Conservation (phyloP, 257 asterid species). For the Solanum boliviense region DNA sequence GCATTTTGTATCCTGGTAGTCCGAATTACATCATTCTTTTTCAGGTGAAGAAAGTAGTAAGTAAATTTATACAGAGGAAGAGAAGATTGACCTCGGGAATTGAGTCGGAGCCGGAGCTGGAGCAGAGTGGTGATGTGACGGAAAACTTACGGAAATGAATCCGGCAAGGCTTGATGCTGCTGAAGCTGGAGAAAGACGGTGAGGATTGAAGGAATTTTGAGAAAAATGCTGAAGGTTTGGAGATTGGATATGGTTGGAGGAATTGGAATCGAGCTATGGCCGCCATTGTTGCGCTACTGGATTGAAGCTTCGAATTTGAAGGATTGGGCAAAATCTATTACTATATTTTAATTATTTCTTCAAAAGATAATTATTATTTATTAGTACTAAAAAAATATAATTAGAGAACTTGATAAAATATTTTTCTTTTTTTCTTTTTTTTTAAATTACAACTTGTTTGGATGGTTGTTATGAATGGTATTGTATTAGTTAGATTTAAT, state of each 20-base stretch:
- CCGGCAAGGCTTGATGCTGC: conserved; percentile 10
- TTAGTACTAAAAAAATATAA: no score
- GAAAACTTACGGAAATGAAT: conserved; percentile 28
- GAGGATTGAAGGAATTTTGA: conserved; percentile 20
- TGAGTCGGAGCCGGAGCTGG: conserved; percentile 1
- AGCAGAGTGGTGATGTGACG: conserved; percentile 29
- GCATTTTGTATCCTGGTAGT: background rate
- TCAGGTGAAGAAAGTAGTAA: background rate
- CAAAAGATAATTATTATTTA: no score
- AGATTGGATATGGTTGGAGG: conserved; percentile 33
- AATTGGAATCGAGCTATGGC: conserved; percentile 45
- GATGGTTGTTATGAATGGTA: no score
- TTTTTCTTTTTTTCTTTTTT: no score
- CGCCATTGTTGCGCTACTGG: conserved; percentile 27
- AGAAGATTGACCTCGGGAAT: conserved; percentile 26
- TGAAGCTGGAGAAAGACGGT: background rate
- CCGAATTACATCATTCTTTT: background rate
- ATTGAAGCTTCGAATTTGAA: background rate
- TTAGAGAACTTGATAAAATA: background rate
- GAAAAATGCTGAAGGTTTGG: conserved; percentile 23
- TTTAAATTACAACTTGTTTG: no score
- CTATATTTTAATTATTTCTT: no score
- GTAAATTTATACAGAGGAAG: background rate
- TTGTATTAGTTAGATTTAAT: no score
- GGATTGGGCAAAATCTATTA: no score